Evolutionary conservation across 148 eudicot genomes (phyloP).

Genomic region (Amaranthus cruentus): DNA sequence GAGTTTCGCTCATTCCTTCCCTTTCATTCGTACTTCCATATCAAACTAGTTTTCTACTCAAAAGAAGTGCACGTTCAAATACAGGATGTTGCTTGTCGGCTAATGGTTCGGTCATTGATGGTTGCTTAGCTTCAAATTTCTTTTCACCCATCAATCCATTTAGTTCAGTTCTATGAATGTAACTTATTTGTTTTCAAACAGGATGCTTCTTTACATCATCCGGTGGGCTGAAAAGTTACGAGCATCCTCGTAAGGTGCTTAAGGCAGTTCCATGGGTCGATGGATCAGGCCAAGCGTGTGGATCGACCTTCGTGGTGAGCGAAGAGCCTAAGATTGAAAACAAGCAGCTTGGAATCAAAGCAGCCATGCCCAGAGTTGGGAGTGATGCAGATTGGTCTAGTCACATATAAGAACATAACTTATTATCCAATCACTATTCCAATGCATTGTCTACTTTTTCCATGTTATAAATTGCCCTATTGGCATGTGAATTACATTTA

Average conservation of each 20-base stretch:
- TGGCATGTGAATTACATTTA: constrained; percentile 6
- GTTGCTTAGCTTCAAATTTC: not conserved
- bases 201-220: constrained; percentile 77
- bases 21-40: not conserved
- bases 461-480: constrained; percentile 1
- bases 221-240: constrained; percentile 69
- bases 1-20: not conserved
- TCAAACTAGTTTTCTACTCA: not conserved
- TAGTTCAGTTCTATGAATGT: not conserved
- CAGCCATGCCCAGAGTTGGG: constrained; percentile 71
- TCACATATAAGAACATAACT: constrained; percentile 10
- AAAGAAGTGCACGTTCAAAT: not conserved
- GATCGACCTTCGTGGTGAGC: constrained; percentile 58
- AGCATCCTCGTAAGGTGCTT: constrained; percentile 60
- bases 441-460: not conserved
- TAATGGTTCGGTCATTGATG: not conserved
- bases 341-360: constrained; percentile 11
- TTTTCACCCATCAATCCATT: not conserved
- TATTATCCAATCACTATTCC: too few relatives aligned
- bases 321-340: constrained; percentile 49
- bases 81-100: not conserved
- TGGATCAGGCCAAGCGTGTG: constrained; percentile 65
- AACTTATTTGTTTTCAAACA: constrained; percentile 15
- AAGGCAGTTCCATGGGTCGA: constrained; percentile 77
- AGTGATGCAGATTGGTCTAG: constrained; percentile 80